Conservation (phyloP, 2,329 filamentous ascomycete genomes). For the Albophoma yamanashiensis region DNA sequence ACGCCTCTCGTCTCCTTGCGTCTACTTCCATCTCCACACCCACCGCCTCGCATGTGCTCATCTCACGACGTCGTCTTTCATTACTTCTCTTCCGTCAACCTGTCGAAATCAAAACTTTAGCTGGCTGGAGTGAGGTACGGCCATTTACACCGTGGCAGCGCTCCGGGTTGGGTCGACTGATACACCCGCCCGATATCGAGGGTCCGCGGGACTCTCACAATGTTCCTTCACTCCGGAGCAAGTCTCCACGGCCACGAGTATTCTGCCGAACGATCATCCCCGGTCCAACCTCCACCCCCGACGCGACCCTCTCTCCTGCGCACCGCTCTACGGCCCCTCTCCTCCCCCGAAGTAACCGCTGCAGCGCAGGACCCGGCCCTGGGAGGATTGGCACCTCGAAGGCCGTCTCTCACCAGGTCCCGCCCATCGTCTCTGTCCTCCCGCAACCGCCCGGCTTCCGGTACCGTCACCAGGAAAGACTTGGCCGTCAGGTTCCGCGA, state of each 20-base stretch:
- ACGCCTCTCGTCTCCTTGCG: neutral
- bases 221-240: slow-evolving; percentile 50
- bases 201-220: slow-evolving; percentile 12
- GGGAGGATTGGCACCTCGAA: neutral
- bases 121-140: neutral
- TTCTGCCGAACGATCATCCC: slow-evolving; percentile 25
- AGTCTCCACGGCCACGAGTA: slow-evolving; percentile 52
- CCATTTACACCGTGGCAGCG: neutral
- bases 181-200: neutral
- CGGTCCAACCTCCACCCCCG: slow-evolving; percentile 17
- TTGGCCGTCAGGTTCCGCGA: slow-evolving; percentile 36
- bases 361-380: neutral
- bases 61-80: neutral
- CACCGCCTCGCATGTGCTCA: neutral
- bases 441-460: slow-evolving; percentile 23
- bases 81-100: neutral
- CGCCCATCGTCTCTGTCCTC: slow-evolving; percentile 3
- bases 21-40: neutral
- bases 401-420: slow-evolving; percentile 1
- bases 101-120: neutral
- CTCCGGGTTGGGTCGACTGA: neutral
- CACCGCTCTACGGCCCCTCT: slow-evolving; percentile 27
- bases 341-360: slow-evolving; percentile 14
- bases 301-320: slow-evolving; percentile 29
- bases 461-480: slow-evolving; percentile 26